A percentile compares a stretch with the other conserved stretches of the same genome.
phyloP scores from a whole-genome alignment of 305 asterid species.

The Coffea humblotiana region DNA sequence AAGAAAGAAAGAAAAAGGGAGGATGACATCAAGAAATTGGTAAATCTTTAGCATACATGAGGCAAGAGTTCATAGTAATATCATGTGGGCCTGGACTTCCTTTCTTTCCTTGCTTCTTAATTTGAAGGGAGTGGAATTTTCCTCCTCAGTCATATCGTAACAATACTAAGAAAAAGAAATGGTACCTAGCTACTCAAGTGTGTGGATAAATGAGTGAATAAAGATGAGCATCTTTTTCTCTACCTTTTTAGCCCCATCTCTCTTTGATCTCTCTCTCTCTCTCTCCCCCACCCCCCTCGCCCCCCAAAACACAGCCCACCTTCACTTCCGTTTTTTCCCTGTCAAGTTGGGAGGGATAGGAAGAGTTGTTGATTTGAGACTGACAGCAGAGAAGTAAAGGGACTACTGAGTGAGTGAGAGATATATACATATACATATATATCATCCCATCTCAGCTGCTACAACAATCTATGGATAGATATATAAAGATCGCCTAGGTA shows the following conservation, averaged over 20 bases:
- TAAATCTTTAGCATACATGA: neutral
- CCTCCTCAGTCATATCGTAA: neutral
- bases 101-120: neutral
- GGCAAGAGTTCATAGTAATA: neutral
- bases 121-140: too few species aligned
- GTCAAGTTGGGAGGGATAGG: slow-evolving; percentile 24
- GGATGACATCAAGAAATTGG: neutral
- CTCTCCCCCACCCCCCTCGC: slow-evolving; percentile 18
- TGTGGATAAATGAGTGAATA: slow-evolving; percentile 66
- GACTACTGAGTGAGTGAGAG: neutral
- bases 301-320: neutral
- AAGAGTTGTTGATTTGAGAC: slow-evolving; percentile 32
- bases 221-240: slow-evolving; percentile 77
- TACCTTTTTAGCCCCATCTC: slow-evolving; percentile 55
- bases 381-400: slow-evolving; percentile 21
- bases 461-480: neutral
- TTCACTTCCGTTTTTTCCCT: slow-evolving; percentile 25
- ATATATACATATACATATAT: neutral
- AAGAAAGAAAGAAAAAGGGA: neutral
- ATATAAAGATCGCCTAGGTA: slow-evolving; percentile 10
- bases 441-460: neutral
- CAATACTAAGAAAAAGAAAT: slow-evolving; percentile 10
- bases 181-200: slow-evolving; percentile 8
- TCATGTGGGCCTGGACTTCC: neutral
- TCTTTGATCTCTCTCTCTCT: slow-evolving; percentile 31